Evolutionary conservation across 129 eudicot genomes (phyloP), one percentile per base, ranked within the genome.

Genomic region (Arctium lappa): DNA sequence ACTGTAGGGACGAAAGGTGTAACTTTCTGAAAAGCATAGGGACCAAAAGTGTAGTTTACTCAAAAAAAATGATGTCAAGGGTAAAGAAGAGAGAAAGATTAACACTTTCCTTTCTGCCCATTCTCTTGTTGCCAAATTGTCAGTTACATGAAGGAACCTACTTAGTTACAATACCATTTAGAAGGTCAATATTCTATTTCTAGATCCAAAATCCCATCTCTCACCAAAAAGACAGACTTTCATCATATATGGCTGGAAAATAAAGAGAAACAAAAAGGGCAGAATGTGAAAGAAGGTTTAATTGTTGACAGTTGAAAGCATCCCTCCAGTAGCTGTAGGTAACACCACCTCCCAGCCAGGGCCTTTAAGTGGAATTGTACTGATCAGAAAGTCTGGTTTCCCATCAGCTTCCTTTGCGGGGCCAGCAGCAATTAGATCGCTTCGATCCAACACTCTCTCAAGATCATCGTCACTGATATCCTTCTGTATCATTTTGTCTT

Each of bases 261-360:
- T 16, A 53, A 8, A 69, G 36, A 48, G 74, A 85, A 75, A 75
- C 77, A 73, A 86, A 76, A 76, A 60, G 53, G 82, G 74, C 36
- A 34, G 63, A 84, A 79, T 37, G 18, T 63, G 36, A 33, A 73
- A 78, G 30, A 73, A 40, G 39, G 70, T 37, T 78, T 85, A 93
- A 79, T 91, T 92, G 92, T 87, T 93, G 50, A 96, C 91, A 66
- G 97, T 91, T 42, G 97, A 93, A n/a, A 96, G 95, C 90, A 96
- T 84, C 75, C 99, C 98, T 29, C 99, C 98, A 18, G 90, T 81
- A 2, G 97, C 89, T 18, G 90, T 91, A 65, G 98, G 99, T 5
- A 96, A 65, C 27, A 96, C 94, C 74, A 93, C 99, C 83, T 96
- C 99, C 99, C 99, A 96, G n/a, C 99, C 99, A 48, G 99, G 98